Percentiles rank a stretch among this genome's conserved stretches.
Conservation (phyloP, 1,139 yeast species). For the Nakaseomyces kungkrabaensis region DNA sequence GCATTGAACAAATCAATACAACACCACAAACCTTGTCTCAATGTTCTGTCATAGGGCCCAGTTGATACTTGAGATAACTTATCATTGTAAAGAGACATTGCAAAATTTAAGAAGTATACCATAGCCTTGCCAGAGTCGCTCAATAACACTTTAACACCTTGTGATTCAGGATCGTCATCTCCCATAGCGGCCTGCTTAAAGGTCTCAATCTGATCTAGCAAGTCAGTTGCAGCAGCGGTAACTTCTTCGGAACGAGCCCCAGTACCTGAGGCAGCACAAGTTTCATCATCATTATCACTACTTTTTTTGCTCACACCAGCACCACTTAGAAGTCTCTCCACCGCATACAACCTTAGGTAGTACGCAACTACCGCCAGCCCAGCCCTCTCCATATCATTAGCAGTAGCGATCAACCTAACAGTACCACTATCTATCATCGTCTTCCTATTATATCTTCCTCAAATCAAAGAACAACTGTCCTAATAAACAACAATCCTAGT, state of each 20-base stretch:
- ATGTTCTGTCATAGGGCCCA: slow-evolving; percentile 16
- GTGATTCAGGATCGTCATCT: slow-evolving; percentile 10
- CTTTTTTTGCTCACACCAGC: neutral
- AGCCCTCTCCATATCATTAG: slow-evolving; percentile 19
- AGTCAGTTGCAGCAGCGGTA: slow-evolving; percentile 17
- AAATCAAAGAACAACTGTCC: too few relatives aligned
- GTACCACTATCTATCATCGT: slow-evolving; percentile 1
- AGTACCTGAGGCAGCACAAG: neutral
- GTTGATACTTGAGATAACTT: slow-evolving; percentile 18
- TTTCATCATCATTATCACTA: neutral
- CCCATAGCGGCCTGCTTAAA: slow-evolving; percentile 15
- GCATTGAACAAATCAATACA: slow-evolving; percentile 24
- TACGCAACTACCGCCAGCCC: slow-evolving; percentile 23
- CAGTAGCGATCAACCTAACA: slow-evolving; percentile 13
- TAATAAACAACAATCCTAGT: too few relatives aligned
- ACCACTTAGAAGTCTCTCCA: slow-evolving; percentile 18
- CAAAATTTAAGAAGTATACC: slow-evolving; percentile 21
- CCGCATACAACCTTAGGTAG: slow-evolving; percentile 23
- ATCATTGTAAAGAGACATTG: slow-evolving; percentile 25
- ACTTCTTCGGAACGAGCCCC: slow-evolving; percentile 16
- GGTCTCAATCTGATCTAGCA: slow-evolving; percentile 22
- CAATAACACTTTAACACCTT: slow-evolving; percentile 11
- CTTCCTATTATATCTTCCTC: too few relatives aligned
- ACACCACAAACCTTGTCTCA: slow-evolving; percentile 26
- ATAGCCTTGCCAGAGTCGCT: slow-evolving; percentile 24